Conservation (phyloP, 2,329 filamentous ascomycete genomes). For the Penicillium decumbens region DNA sequence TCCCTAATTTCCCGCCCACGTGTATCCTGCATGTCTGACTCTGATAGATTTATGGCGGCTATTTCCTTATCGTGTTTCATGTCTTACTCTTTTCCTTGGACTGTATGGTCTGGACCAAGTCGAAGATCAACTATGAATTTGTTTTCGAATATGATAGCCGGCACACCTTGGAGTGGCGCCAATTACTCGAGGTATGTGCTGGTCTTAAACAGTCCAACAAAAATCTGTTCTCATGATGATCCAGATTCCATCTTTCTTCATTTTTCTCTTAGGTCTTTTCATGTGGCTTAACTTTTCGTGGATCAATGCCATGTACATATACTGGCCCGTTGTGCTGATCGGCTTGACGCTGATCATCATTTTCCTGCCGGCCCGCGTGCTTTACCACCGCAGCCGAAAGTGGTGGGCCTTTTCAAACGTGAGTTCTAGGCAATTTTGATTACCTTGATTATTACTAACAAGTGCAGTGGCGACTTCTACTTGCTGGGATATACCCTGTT, state of each 20-base stretch:
- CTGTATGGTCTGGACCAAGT: constrained; percentile 73
- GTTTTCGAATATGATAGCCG: constrained; percentile 94
- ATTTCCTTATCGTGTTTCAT: constrained; percentile 76
- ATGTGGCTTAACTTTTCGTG: constrained; percentile 89
- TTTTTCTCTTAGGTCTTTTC: constrained; percentile 68
- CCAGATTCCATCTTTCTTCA: constrained; percentile 75
- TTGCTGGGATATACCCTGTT: constrained; percentile 84
- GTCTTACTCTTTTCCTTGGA: constrained; percentile 80
- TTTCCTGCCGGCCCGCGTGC: constrained; percentile 67
- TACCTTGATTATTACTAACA: constrained; percentile 12
- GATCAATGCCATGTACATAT: constrained; percentile 65
- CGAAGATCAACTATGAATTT: constrained; percentile 92
- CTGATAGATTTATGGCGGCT: constrained; percentile 78
- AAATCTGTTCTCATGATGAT: constrained; percentile 14
- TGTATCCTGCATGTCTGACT: constrained; percentile 21
- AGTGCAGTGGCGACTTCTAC: constrained; percentile 70
- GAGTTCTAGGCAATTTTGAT: constrained; percentile 35
- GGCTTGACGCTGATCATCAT: constrained; percentile 63
- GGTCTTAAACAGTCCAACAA: not conserved
- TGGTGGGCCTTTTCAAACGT: constrained; percentile 92
- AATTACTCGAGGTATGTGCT: constrained; percentile 63
- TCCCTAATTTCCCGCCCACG: not conserved
- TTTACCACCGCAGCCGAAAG: constrained; percentile 70
- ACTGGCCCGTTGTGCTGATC: constrained; percentile 80
- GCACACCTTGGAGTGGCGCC: constrained; percentile 81